Percentiles rank a stretch among this genome's conserved stretches.
Evolutionary conservation across 1,139 yeast species (phyloP).

Genomic region (Kodamaea anthophila): DNA sequence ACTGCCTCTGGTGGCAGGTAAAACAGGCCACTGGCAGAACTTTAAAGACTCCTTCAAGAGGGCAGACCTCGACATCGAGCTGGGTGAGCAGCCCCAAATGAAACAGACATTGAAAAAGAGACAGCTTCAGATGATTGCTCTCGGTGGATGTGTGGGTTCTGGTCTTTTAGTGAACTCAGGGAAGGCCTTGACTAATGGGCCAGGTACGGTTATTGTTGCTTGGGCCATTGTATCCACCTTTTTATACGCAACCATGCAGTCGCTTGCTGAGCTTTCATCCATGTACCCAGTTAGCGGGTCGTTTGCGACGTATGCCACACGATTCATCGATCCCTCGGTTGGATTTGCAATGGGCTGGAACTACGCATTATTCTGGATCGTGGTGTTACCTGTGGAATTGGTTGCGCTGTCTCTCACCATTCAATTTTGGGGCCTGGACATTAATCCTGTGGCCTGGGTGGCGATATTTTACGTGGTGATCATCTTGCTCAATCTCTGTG

Average conservation of each 20-base stretch:
- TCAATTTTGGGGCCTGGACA: slow-evolving; percentile 53
- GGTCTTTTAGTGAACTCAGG: slow-evolving; percentile 36
- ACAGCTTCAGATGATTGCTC: slow-evolving; percentile 33
- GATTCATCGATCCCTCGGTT: slow-evolving; percentile 65
- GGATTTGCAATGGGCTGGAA: slow-evolving; percentile 75
- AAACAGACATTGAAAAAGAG: slow-evolving; percentile 27
- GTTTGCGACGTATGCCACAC: slow-evolving; percentile 59
- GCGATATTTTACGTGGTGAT: slow-evolving; percentile 56
- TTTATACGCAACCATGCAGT: slow-evolving; percentile 61
- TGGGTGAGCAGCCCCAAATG: slow-evolving; percentile 10
- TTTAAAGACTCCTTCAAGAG: slow-evolving; percentile 33
- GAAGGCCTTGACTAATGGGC: slow-evolving; percentile 31
- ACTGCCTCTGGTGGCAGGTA: slow-evolving; percentile 1
- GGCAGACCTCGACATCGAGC: slow-evolving; percentile 13
- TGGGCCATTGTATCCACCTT: slow-evolving; percentile 39
- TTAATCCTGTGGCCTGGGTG: slow-evolving; percentile 65
- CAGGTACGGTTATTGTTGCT: slow-evolving; percentile 34
- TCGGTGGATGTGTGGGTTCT: slow-evolving; percentile 36
- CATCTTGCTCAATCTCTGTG: slow-evolving; percentile 49
- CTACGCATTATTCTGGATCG: slow-evolving; percentile 64
- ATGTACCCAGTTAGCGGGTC: slow-evolving; percentile 67
- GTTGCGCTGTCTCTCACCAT: slow-evolving; percentile 69
- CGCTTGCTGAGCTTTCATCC: slow-evolving; percentile 63
- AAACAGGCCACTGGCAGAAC: slow-evolving; percentile 16
- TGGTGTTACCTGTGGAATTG: slow-evolving; percentile 63